These are phyloP conservation scores for Termitomyces sp. DNA, from an alignment of 768 basidiomycete species.

Conservation along the genomic window DNA sequence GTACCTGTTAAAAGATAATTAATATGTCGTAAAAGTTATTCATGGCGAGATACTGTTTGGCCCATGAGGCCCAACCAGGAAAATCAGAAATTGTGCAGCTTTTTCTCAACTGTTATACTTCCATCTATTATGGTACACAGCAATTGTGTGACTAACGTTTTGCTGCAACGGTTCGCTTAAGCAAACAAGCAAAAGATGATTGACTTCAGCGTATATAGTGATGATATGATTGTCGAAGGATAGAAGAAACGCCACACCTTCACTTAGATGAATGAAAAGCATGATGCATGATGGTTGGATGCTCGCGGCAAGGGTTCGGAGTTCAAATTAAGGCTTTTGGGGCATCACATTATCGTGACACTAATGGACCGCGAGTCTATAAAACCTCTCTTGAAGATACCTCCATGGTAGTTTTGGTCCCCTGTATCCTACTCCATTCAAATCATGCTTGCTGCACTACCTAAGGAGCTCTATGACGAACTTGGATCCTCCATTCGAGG, in stretches of 20 bases:
- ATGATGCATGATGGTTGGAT: neutral
- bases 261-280: neutral
- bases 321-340: neutral
- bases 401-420: neutral
- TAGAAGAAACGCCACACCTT: neutral
- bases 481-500: slow-evolving; percentile 42
- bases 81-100: neutral
- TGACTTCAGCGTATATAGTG: neutral
- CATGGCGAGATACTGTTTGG: neutral
- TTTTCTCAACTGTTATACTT: neutral
- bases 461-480: slow-evolving; percentile 35
- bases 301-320: neutral
- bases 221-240: neutral
- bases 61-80: neutral
- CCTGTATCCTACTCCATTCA: neutral
- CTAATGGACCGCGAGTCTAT: neutral
- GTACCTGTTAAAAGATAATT: neutral
- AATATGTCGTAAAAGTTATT: neutral
- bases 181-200: too few relatives aligned
- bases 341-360: neutral
- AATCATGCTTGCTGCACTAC: slow-evolving; percentile 17
- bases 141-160: neutral
- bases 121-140: neutral
- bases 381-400: slow-evolving; percentile 1
- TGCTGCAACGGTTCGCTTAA: neutral